These are phyloP conservation scores for Hypomontagnella submonticulosa DNA, from an alignment of 495 filamentous ascomycete genomes.

Conservation along the genomic window DNA sequence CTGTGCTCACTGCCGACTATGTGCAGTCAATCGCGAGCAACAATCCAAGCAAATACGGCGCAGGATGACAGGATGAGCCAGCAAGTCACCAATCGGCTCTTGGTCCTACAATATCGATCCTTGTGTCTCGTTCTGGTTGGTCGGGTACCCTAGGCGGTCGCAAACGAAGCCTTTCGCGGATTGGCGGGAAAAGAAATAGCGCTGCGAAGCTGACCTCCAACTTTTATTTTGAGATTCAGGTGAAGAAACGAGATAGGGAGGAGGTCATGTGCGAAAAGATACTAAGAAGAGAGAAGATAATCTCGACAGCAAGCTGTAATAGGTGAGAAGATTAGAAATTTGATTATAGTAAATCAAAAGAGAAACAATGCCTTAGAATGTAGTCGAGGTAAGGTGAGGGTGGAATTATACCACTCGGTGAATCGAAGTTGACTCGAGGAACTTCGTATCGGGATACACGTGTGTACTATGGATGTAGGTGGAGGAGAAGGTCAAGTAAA, in stretches of 20 bases:
- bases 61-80: constrained; percentile 35
- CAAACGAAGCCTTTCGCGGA: constrained; percentile 30
- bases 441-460: no score
- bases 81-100: constrained; percentile 41
- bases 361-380: neutral
- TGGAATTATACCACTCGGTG: no score
- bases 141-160: constrained; percentile 17
- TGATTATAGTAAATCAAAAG: constrained; percentile 7
- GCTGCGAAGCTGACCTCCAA: constrained; percentile 45
- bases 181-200: constrained; percentile 40
- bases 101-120: constrained; percentile 41
- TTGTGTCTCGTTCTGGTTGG: constrained; percentile 44
- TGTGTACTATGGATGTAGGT: no score
- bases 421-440: no score
- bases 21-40: constrained; percentile 39
- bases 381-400: no score
- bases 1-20: constrained; percentile 24
- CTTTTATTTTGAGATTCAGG: constrained; percentile 29
- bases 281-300: neutral
- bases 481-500: no score
- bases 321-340: constrained; percentile 1
- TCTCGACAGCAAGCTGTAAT: neutral
- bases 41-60: constrained; percentile 33
- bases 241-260: constrained; percentile 22
- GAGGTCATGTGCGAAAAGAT: constrained; percentile 32